Evolutionary conservation across 257 asterid genomes (phyloP).

Genomic region (Perilla frutescens): DNA sequence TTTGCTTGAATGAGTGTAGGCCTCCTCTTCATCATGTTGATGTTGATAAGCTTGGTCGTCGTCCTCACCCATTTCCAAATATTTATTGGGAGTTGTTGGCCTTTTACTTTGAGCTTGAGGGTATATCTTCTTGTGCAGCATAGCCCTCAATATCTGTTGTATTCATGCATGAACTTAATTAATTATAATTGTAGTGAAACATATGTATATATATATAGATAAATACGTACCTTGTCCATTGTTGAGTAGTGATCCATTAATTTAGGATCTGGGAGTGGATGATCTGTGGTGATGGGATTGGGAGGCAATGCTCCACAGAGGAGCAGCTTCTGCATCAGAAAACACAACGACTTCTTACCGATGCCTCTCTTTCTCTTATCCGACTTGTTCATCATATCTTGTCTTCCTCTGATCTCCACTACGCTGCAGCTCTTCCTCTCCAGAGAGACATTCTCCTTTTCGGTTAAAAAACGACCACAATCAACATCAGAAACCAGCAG

Average conservation of each 20-base stretch:
- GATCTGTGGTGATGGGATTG: constrained; percentile 48
- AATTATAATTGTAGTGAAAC: neutral
- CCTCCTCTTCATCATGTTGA: constrained; percentile 28
- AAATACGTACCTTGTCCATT: constrained; percentile 58
- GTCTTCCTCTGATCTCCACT: constrained; percentile 37
- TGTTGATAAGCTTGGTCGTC: constrained; percentile 35
- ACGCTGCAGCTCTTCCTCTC: constrained; percentile 34
- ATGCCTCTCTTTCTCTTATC: constrained; percentile 43
- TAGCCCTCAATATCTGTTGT: constrained; percentile 68
- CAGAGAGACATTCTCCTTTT: neutral
- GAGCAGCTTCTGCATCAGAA: constrained; percentile 65
- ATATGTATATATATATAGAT: neutral
- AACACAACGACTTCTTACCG: constrained; percentile 55
- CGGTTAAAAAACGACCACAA: no score
- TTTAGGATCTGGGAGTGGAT: constrained; percentile 54
- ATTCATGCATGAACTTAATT: neutral
- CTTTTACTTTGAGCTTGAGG: constrained; percentile 44
- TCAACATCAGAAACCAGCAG: constrained; percentile 7
- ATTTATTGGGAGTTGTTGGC: constrained; percentile 48
- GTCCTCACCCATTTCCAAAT: constrained; percentile 49
- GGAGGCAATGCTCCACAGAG: constrained; percentile 40
- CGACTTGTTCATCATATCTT: constrained; percentile 30
- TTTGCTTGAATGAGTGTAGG: constrained; percentile 47
- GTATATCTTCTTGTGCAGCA: constrained; percentile 70
- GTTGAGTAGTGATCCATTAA: constrained; percentile 56